Evolutionary conservation across 2,329 filamentous ascomycete genomes (phyloP).

Genomic region (Xylaria sp.): DNA sequence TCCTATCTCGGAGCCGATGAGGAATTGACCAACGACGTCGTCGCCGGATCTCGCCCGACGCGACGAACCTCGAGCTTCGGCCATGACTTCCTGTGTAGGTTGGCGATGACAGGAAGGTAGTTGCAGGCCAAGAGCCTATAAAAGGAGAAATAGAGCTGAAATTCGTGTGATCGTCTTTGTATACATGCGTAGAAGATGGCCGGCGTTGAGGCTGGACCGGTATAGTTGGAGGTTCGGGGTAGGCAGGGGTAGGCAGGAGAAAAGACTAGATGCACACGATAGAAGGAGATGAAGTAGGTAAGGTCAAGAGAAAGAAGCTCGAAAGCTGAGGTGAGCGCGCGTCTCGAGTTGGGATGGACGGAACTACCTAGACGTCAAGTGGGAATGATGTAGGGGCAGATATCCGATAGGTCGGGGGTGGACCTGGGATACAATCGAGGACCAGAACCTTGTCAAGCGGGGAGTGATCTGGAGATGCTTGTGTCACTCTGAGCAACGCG

Average conservation of each 20-base stretch:
- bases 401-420: conserved; percentile 49
- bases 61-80: conserved; percentile 47
- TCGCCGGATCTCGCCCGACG: conserved; percentile 53
- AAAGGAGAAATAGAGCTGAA: conserved; percentile 42
- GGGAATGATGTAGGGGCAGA: conserved; percentile 48
- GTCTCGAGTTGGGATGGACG: conserved; percentile 42
- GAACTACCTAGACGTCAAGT: conserved; percentile 42
- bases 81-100: conserved; percentile 50
- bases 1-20: conserved; percentile 88
- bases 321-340: conserved; percentile 44
- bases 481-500: conserved; percentile 37
- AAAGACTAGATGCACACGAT: conserved; percentile 40
- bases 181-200: conserved; percentile 44
- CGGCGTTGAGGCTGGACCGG: conserved; percentile 38
- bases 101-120: conserved; percentile 49
- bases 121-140: conserved; percentile 49
- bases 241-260: conserved; percentile 5
- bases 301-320: conserved; percentile 40
- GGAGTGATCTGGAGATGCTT: conserved; percentile 36
- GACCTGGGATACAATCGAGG: conserved; percentile 42
- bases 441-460: conserved; percentile 45
- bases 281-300: conserved; percentile 36
- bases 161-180: conserved; percentile 47
- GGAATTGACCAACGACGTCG: conserved; percentile 75
- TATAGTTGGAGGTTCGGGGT: conserved; percentile 25